phyloP scores from a whole-genome alignment of 257 asterid genomes.

The Gentiana dahurica region DNA sequence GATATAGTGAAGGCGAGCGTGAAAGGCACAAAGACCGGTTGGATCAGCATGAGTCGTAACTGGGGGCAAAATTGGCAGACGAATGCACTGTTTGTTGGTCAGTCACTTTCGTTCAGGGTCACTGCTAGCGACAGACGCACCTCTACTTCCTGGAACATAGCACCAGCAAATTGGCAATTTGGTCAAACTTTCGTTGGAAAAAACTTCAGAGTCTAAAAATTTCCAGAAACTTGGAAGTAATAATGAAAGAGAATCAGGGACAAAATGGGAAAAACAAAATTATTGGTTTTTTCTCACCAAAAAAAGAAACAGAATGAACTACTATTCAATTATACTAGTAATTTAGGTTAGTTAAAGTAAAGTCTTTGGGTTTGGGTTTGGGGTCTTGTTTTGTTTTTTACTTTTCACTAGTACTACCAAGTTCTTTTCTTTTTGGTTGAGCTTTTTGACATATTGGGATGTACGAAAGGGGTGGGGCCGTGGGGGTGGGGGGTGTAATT shows the following conservation, averaged over 20 bases:
- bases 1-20: conserved; percentile 52
- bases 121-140: conserved; percentile 57
- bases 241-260: neutral
- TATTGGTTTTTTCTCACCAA: too few species aligned
- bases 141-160: conserved; percentile 76
- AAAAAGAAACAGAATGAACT: neutral
- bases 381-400: too few species aligned
- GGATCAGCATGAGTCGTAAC: conserved; percentile 72
- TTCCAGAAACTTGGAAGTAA: too few species aligned
- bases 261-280: neutral
- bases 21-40: conserved; percentile 53
- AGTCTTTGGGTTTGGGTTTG: too few species aligned
- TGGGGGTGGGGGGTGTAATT: too few species aligned
- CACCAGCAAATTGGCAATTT: conserved; percentile 61
- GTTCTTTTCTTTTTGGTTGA: too few species aligned
- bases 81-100: conserved; percentile 42
- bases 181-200: conserved; percentile 79
- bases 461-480: too few species aligned
- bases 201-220: conserved; percentile 52
- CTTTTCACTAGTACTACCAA: too few species aligned
- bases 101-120: conserved; percentile 68
- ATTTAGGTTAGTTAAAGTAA: too few species aligned
- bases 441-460: too few species aligned
- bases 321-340: neutral
- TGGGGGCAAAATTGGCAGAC: conserved; percentile 98